Percentiles rank a stretch among this genome's conserved stretches.
These are phyloP conservation scores for Fusarium sp. DNA, from an alignment of 2,329 filamentous ascomycete species.

Conservation along the genomic window DNA sequence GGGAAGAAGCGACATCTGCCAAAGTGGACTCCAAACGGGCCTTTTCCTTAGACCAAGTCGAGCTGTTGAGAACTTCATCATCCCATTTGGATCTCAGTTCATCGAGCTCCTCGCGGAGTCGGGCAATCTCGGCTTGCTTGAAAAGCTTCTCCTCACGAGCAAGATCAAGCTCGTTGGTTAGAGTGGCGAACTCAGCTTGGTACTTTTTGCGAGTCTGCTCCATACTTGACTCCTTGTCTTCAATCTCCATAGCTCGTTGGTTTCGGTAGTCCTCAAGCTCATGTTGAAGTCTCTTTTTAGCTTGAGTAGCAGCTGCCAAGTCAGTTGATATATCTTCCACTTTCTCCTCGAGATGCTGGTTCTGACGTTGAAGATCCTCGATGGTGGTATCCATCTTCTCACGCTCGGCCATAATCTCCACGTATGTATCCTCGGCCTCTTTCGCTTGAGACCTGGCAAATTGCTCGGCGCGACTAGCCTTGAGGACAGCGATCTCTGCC, in stretches of 20 bases:
- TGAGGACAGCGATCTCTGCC: slow-evolving; percentile 93
- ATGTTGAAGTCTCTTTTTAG: slow-evolving; percentile 94
- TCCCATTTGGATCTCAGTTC: slow-evolving; percentile 97
- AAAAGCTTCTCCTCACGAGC: slow-evolving; percentile 89
- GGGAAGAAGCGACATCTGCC: slow-evolving; percentile 87
- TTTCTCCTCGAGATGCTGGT: slow-evolving; percentile 89
- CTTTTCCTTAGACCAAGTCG: slow-evolving; percentile 99
- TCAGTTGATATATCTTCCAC: slow-evolving; percentile 93
- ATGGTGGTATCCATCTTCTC: slow-evolving; percentile 89
- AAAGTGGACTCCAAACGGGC: slow-evolving; percentile 89
- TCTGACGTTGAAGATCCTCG: slow-evolving; percentile 90
- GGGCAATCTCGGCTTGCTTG: slow-evolving; percentile 87
- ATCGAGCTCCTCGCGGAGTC: slow-evolving; percentile 94
- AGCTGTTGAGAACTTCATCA: slow-evolving; percentile 96
- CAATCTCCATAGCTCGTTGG: slow-evolving; percentile 93
- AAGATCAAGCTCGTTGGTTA: slow-evolving; percentile 92
- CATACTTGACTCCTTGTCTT: slow-evolving; percentile 95
- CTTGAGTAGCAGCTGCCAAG: slow-evolving; percentile 83
- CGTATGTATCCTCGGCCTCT: slow-evolving; percentile 92
- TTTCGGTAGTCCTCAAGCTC: slow-evolving; percentile 97
- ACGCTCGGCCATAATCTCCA: slow-evolving; percentile 89
- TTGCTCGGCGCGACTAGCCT: slow-evolving; percentile 90
- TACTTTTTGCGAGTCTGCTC: slow-evolving; percentile 99
- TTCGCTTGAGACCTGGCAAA: slow-evolving; percentile 91
- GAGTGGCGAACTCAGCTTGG: slow-evolving; percentile 87